phyloP scores from a whole-genome alignment of 345 rosid genomes.

The Salix brachista region DNA sequence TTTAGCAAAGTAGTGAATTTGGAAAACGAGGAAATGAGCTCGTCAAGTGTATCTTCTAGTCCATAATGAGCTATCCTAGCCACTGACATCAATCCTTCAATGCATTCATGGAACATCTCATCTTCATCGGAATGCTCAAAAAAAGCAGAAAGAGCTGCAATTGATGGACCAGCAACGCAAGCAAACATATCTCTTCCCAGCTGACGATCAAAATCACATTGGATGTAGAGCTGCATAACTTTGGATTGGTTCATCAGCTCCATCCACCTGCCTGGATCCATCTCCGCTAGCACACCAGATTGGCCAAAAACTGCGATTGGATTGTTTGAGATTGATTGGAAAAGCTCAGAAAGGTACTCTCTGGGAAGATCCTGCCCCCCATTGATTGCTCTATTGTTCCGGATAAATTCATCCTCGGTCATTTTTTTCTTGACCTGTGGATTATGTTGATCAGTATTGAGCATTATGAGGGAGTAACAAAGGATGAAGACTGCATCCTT shows the following conservation, averaged over 20 bases:
- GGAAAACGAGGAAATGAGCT: slow-evolving; percentile 73
- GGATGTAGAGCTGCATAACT: slow-evolving; percentile 37
- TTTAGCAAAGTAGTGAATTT: slow-evolving; percentile 78
- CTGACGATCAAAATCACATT: slow-evolving; percentile 57
- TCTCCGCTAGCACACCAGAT: slow-evolving; percentile 42
- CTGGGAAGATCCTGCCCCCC: slow-evolving; percentile 85
- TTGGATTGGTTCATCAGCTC: slow-evolving; percentile 63
- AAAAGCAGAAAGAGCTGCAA: slow-evolving; percentile 79
- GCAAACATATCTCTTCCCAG: slow-evolving; percentile 92
- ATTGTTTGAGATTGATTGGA: slow-evolving; percentile 60
- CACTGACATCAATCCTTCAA: slow-evolving; percentile 76
- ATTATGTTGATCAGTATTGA: slow-evolving; percentile 88
- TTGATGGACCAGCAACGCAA: slow-evolving; percentile 71
- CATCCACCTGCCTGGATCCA: slow-evolving; percentile 78
- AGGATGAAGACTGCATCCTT: slow-evolving; percentile 72
- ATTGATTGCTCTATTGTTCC: slow-evolving; percentile 79
- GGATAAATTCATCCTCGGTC: slow-evolving; percentile 93
- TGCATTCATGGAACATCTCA: slow-evolving; percentile 81
- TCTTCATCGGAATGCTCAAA: slow-evolving; percentile 90
- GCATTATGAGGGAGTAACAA: slow-evolving; percentile 92
- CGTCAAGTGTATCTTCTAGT: slow-evolving; percentile 79
- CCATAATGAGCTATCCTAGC: slow-evolving; percentile 80
- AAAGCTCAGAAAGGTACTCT: slow-evolving; percentile 81
- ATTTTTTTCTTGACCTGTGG: slow-evolving; percentile 91
- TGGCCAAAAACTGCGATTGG: slow-evolving; percentile 54